These are phyloP conservation scores for Entophlyctis luteolus DNA, from an alignment of 192 early-diverging fungal genomes.

Conservation along the genomic window DNA sequence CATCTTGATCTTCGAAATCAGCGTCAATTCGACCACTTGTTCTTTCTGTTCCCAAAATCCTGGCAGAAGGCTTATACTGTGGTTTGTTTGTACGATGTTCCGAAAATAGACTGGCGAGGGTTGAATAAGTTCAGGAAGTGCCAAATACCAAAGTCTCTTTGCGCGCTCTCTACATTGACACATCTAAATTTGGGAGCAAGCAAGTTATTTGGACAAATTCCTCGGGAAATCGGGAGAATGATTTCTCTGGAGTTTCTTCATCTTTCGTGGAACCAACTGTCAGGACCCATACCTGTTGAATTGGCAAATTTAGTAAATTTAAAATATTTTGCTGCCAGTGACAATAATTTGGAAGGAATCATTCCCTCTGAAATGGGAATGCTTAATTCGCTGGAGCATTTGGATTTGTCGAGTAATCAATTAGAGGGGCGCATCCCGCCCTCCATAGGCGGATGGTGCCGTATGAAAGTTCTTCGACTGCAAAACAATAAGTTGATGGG, in stretches of 20 bases:
- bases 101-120: slow-evolving; percentile 4
- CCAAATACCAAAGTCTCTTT: neutral
- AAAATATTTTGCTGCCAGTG: neutral
- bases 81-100: neutral
- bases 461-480: neutral
- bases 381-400: neutral
- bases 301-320: neutral
- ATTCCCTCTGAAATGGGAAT: slow-evolving; percentile 4
- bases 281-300: neutral
- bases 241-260: neutral
- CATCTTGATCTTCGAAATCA: neutral
- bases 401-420: neutral
- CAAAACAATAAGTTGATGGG: slow-evolving; percentile 3
- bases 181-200: neutral
- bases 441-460: neutral
- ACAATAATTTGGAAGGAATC: neutral
- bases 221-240: neutral
- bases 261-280: slow-evolving; percentile 3
- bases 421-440: neutral
- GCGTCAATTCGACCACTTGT: slow-evolving; percentile 2
- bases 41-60: neutral
- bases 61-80: slow-evolving; percentile 4
- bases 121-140: neutral
- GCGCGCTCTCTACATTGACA: neutral
- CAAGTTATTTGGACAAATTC: neutral